Conservation (phyloP, 1,139 yeast species). For the Hyphopichia fennica region DNA sequence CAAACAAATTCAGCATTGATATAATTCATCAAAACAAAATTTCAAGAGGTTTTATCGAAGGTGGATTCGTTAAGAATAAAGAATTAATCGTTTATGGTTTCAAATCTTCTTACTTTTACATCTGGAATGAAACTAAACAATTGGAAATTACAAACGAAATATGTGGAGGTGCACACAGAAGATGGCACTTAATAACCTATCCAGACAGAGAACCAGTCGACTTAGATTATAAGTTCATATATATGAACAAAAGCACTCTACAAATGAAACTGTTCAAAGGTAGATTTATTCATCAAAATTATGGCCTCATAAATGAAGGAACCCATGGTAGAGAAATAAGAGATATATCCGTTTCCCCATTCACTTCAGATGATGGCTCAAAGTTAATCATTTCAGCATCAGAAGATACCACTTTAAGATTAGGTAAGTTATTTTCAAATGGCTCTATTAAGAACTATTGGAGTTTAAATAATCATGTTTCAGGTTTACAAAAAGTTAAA, state of each 20-base stretch:
- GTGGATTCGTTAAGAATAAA: slow-evolving; percentile 49
- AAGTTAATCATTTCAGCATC: slow-evolving; percentile 69
- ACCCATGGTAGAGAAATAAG: slow-evolving; percentile 90
- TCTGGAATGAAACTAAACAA: slow-evolving; percentile 82
- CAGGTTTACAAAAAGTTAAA: slow-evolving; percentile 78
- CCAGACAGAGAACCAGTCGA: background rate
- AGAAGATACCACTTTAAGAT: slow-evolving; percentile 78
- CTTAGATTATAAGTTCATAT: slow-evolving; percentile 36
- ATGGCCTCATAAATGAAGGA: slow-evolving; percentile 50
- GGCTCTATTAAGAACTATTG: slow-evolving; percentile 52
- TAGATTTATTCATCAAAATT: slow-evolving; percentile 16
- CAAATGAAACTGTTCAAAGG: slow-evolving; percentile 26
- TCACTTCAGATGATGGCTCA: slow-evolving; percentile 17
- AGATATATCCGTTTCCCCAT: slow-evolving; percentile 53
- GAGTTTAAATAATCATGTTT: slow-evolving; percentile 77
- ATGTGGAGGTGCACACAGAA: slow-evolving; percentile 94
- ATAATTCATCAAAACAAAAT: slow-evolving; percentile 61
- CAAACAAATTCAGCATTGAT: slow-evolving; percentile 16
- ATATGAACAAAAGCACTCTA: slow-evolving; percentile 55
- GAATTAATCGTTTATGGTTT: slow-evolving; percentile 76
- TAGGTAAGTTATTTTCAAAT: slow-evolving; percentile 44
- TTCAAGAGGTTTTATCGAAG: slow-evolving; percentile 79
- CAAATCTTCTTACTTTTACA: slow-evolving; percentile 71
- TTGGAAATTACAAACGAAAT: slow-evolving; percentile 64
- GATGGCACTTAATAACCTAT: slow-evolving; percentile 57